These are phyloP conservation scores for Gilbertella persicaria DNA, from an alignment of 371 early-diverging fungal species.

Conservation along the genomic window DNA sequence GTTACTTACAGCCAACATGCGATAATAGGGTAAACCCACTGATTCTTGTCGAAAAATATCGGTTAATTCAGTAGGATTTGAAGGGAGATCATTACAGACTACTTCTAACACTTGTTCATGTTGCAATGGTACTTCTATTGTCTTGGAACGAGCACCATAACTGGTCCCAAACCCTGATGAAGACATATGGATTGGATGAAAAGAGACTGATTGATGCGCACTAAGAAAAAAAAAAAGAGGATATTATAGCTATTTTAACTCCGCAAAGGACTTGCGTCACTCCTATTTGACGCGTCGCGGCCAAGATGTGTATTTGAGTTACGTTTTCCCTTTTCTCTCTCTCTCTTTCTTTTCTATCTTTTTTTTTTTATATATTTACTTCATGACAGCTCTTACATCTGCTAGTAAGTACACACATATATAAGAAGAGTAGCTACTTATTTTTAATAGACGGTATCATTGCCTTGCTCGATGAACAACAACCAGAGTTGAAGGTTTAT, in stretches of 20 bases:
- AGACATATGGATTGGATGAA: constrained; percentile 18
- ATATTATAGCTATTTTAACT: neutral
- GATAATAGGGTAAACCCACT: constrained; percentile 71
- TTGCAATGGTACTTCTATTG: constrained; percentile 82
- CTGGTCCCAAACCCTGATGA: constrained; percentile 25
- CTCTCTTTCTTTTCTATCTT: constrained; percentile 6
- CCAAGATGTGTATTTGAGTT: neutral
- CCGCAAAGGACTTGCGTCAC: neutral
- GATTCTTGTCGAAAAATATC: constrained; percentile 78
- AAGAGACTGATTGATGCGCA: neutral
- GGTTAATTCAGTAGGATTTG: constrained; percentile 70
- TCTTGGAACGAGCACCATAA: constrained; percentile 32
- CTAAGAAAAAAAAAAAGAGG: no score
- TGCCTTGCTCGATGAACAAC: constrained; percentile 90
- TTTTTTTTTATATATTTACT: constrained; percentile 1
- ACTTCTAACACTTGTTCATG: constrained; percentile 82
- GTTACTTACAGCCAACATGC: constrained; percentile 74
- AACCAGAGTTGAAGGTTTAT: constrained; percentile 88
- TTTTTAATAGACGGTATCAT: constrained; percentile 79
- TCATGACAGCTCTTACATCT: constrained; percentile 52
- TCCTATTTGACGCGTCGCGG: constrained; percentile 7
- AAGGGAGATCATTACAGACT: constrained; percentile 72
- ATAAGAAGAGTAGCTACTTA: neutral
- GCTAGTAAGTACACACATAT: constrained; percentile 35
- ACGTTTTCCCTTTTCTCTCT: neutral